These are phyloP conservation scores for Xerocomus brunneocitrinus DNA, from an alignment of 768 basidiomycete species.

Conservation along the genomic window DNA sequence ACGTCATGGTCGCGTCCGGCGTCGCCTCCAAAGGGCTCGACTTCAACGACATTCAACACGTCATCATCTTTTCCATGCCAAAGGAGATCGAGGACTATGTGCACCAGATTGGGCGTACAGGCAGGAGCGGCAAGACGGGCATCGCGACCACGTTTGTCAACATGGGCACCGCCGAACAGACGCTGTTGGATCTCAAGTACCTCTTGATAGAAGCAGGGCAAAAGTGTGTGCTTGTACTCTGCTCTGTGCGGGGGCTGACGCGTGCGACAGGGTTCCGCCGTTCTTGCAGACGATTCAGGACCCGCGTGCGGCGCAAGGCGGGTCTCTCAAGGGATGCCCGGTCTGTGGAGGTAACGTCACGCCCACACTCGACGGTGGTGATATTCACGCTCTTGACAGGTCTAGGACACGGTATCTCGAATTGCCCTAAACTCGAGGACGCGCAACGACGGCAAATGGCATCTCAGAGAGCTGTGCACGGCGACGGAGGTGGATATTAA, in stretches of 20 bases:
- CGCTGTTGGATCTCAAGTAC: slow-evolving; percentile 94
- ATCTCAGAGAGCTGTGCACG: slow-evolving; percentile 68
- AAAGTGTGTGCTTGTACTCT: slow-evolving; percentile 56
- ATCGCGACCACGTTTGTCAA: slow-evolving; percentile 99
- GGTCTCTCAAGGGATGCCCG: slow-evolving; percentile 80
- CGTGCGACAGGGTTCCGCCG: slow-evolving; percentile 71
- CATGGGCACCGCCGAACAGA: slow-evolving; percentile 96
- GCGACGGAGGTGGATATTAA: slow-evolving; percentile 46
- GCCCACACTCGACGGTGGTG: neutral
- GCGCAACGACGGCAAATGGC: slow-evolving; percentile 88
- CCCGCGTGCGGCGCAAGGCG: slow-evolving; percentile 76
- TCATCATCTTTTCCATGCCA: slow-evolving; percentile 99
- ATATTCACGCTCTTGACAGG: slow-evolving; percentile 38
- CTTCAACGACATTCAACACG: slow-evolving; percentile 98
- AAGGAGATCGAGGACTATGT: slow-evolving; percentile 99
- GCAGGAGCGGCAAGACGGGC: slow-evolving; percentile 95
- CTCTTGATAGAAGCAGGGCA: slow-evolving; percentile 95
- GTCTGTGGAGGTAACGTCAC: slow-evolving; percentile 80
- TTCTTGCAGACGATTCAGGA: slow-evolving; percentile 90
- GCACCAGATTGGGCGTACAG: slow-evolving; percentile 98
- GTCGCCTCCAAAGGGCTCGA: slow-evolving; percentile 98
- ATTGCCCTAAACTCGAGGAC: slow-evolving; percentile 97
- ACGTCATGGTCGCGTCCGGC: slow-evolving; percentile 98
- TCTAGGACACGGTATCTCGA: slow-evolving; percentile 89
- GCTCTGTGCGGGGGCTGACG: neutral